These are phyloP conservation scores for Hypoxylon sp. DNA, from an alignment of 2,329 filamentous ascomycete genomes.

Conservation along the genomic window DNA sequence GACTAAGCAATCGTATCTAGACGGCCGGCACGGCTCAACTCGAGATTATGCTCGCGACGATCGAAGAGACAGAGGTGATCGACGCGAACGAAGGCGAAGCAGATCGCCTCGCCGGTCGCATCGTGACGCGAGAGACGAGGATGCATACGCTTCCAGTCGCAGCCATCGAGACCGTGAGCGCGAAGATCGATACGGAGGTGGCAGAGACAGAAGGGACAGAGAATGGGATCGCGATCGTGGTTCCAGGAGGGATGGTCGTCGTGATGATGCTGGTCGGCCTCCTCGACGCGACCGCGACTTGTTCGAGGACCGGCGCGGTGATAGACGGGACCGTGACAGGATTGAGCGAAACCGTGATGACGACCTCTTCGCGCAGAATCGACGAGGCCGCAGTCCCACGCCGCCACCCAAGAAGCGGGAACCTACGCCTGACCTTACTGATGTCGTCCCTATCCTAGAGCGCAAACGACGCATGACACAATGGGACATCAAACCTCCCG, in stretches of 20 bases:
- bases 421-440: slow-evolving; percentile 93
- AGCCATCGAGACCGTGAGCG: slow-evolving; percentile 93
- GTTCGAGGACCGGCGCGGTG: slow-evolving; percentile 71
- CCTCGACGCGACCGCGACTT: slow-evolving; percentile 69
- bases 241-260: slow-evolving; percentile 59
- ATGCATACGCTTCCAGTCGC: slow-evolving; percentile 87
- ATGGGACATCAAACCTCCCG: slow-evolving; percentile 99
- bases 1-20: slow-evolving; percentile 49
- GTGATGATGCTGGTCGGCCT: slow-evolving; percentile 70
- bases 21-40: slow-evolving; percentile 65
- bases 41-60: slow-evolving; percentile 67
- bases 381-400: slow-evolving; percentile 79
- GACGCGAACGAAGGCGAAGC: slow-evolving; percentile 74
- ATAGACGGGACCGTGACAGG: slow-evolving; percentile 56
- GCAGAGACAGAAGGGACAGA: slow-evolving; percentile 60
- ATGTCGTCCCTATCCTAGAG: slow-evolving; percentile 83
- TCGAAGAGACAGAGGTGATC: slow-evolving; percentile 55
- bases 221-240: slow-evolving; percentile 75
- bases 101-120: slow-evolving; percentile 81
- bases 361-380: slow-evolving; percentile 64
- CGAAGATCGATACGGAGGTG: slow-evolving; percentile 87
- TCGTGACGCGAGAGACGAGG: slow-evolving; percentile 77
- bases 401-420: slow-evolving; percentile 92
- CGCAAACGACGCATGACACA: slow-evolving; percentile 94
- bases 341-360: slow-evolving; percentile 63